Evolutionary conservation across 2,329 filamentous ascomycete genomes (phyloP).

Genomic region (Talaromyces sp.): DNA sequence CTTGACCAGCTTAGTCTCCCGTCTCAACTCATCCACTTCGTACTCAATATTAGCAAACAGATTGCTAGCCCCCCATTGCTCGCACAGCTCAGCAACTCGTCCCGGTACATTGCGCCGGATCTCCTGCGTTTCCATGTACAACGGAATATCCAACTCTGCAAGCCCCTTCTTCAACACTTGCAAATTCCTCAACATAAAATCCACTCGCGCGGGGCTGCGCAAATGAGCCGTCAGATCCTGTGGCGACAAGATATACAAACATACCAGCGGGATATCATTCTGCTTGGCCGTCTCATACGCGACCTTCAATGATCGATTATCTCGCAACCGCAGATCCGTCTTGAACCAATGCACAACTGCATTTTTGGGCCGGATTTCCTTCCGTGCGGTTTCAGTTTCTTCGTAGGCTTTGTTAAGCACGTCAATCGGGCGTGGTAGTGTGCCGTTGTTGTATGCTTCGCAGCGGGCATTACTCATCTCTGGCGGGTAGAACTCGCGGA

Average conservation of each 20-base stretch:
- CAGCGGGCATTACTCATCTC: constrained; percentile 82
- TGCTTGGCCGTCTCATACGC: constrained; percentile 64
- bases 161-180: constrained; percentile 61
- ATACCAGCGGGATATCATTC: constrained; percentile 65
- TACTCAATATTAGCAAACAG: constrained; percentile 84
- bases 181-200: constrained; percentile 73
- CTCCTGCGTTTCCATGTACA: constrained; percentile 68
- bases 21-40: constrained; percentile 80
- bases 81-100: constrained; percentile 60
- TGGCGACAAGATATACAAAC: constrained; percentile 73
- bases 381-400: constrained; percentile 54
- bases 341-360: constrained; percentile 88
- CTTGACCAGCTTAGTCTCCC: constrained; percentile 64
- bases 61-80: constrained; percentile 68
- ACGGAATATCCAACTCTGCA: constrained; percentile 65
- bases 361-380: constrained; percentile 48
- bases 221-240: constrained; percentile 81
- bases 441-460: constrained; percentile 64
- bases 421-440: constrained; percentile 68
- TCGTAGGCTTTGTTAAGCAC: constrained; percentile 56
- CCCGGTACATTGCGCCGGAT: constrained; percentile 58
- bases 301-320: constrained; percentile 66
- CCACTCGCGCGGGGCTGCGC: constrained; percentile 65
- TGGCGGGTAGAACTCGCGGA: constrained; percentile 72
- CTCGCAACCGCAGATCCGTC: constrained; percentile 65